phyloP scores from a whole-genome alignment of 257 asterid genomes.

The Petunia secreta region DNA sequence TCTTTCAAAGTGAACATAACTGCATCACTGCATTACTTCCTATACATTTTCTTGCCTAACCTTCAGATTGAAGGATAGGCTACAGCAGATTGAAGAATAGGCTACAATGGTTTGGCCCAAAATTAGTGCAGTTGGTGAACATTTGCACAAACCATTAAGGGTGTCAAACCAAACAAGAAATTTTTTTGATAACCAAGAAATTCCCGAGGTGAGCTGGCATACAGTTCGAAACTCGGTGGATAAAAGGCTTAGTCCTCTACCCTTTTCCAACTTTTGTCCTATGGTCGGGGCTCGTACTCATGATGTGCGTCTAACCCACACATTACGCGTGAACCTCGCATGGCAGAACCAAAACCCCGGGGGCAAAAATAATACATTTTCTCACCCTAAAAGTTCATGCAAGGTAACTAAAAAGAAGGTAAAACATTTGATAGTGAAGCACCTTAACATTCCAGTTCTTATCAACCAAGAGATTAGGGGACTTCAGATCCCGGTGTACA shows the following conservation, averaged over 20 bases:
- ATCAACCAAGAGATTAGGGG: slow-evolving; percentile 97
- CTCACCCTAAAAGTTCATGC: not conserved
- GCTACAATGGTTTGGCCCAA: not conserved
- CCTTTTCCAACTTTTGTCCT: not conserved
- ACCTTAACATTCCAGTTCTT: slow-evolving; percentile 98
- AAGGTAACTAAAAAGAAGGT: slow-evolving; percentile 19
- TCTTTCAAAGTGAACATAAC: slow-evolving; percentile 14
- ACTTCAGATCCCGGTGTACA: slow-evolving; percentile 97
- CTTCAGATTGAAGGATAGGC: not conserved
- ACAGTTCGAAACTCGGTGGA: not conserved
- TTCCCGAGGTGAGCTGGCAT: not conserved
- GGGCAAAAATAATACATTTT: not conserved
- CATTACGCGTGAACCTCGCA: not conserved
- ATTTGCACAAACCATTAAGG: not conserved
- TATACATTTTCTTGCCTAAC: not conserved
- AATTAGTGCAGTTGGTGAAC: not conserved
- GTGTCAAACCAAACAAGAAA: slow-evolving; percentile 11
- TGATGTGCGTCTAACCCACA: not conserved
- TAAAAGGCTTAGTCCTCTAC: slow-evolving; percentile 9
- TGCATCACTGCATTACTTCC: slow-evolving; percentile 12
- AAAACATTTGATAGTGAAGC: slow-evolving; percentile 29
- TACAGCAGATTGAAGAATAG: not conserved
- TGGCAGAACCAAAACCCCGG: not conserved
- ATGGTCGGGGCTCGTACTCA: not conserved
- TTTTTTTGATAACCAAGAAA: not conserved